These are phyloP conservation scores for Saturnispora quitensis DNA, from an alignment of 805 yeast genomes.

Conservation along the genomic window DNA sequence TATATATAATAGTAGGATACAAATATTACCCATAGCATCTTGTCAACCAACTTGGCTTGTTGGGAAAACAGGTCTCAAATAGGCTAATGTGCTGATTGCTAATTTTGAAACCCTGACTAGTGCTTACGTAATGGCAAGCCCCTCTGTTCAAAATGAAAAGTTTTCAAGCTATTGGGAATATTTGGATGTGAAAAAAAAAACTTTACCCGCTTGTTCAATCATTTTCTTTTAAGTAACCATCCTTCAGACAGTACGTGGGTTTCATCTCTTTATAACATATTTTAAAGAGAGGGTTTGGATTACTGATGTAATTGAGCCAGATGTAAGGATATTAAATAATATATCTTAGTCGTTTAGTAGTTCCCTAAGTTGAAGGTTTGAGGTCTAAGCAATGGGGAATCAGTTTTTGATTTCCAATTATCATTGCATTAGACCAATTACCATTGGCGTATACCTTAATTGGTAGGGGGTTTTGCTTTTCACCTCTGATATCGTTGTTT, in stretches of 20 bases:
- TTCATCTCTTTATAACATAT: constrained; percentile 8
- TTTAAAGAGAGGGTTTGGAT: constrained; percentile 3
- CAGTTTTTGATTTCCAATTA: constrained; percentile 5
- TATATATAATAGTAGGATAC: not conserved
- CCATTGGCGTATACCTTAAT: not conserved
- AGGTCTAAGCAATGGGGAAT: not conserved
- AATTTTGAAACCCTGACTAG: not conserved
- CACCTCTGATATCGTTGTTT: not conserved
- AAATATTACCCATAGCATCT: not conserved
- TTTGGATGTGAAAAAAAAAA: not conserved
- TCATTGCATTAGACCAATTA: not conserved
- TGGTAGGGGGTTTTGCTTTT: constrained; percentile 7
- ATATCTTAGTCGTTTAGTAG: constrained; percentile 4
- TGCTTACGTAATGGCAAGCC: not conserved
- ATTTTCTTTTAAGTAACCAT: constrained; percentile 19
- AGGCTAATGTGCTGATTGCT: not conserved
- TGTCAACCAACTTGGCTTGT: not conserved
- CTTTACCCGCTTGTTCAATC: not conserved
- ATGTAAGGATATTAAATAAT: not conserved
- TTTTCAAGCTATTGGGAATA: not conserved
- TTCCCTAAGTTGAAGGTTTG: constrained; percentile 1
- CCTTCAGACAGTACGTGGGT: constrained; percentile 30
- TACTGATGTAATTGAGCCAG: not conserved
- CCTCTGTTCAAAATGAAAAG: not conserved
- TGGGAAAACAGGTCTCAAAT: not conserved